Evolutionary conservation across 2,329 filamentous ascomycete genomes (phyloP), one percentile per base, ranked within the genome.

Genomic region (Celoporthe dispersa): DNA sequence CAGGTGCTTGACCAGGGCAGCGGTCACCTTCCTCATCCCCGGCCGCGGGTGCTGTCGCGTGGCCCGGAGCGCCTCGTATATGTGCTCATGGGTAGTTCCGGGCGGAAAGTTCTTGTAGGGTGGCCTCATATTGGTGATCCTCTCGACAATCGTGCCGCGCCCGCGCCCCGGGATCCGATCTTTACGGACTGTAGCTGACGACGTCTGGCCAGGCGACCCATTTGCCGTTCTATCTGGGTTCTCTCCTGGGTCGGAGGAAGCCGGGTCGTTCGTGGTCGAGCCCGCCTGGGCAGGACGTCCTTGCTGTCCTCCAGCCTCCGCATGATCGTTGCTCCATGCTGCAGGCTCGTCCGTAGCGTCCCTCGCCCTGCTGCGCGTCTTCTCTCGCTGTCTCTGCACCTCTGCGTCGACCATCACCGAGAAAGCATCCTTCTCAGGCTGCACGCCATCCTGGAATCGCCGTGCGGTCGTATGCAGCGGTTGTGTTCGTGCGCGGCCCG

Each of bases 1-100:
- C 39, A 94, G 81, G 70, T 88, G 85, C 62, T 86, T 83, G 19
- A 91, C 86, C 9, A 91, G 61, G 25, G 68, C 63, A 22, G 70
- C 62, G 3, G 70, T 70, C 12, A 39, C 57, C 44, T 25, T 63
- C 41, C 68, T 68, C 44, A 60, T n/a, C 16, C 59, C 67, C n/a
- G 75, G 73, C 4, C 79, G 76, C 66, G 80, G 77, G 2, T 83
- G 72, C 55, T 78, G 76, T 37, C 66, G 59, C 41, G 41, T 41
- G 9, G n/a, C 22, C 22, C 82, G 82, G 19, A 90, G 76, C 3
- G 81, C 77, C n/a, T 84, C 82, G 73, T 88, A 85, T 19, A 89
- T 79, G 4, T 79, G 77, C 37, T 75, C 70, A n/a, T 77, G 80
- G 37, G 76, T 70, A 64, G 78, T 68, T 22, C 39, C 78, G n/a